Base-by-base conservation (phyloP, 805 yeast genomes). In the Zygotorulaspora florentina region DNA sequence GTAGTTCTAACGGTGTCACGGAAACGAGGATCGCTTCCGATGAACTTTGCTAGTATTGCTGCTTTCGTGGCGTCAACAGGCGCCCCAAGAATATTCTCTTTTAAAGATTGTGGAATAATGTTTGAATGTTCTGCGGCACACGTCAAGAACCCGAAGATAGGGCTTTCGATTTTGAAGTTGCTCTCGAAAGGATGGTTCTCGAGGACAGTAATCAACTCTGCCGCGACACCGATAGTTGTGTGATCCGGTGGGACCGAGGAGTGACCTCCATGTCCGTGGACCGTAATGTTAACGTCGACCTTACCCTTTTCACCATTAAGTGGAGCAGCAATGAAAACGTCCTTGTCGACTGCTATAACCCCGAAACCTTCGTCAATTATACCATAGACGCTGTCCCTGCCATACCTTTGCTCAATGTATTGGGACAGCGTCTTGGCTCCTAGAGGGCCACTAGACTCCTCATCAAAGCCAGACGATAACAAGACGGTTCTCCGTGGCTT, bases 181-280 rank as follows among this genome's bases (percentile, higher is more conserved):
- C 42, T 48, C 9, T 42, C 49, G 44, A 58, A 67, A 7, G 81
- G 83, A 49, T 77, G 74, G 10, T 64, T 61, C 61, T 88, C 96
- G 33, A 87, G 68, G 13, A 62, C 54, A 9, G 70, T 63, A 8
- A 82, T 70, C 45, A 86, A 68, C 46, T 83, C 80, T 2, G 87
- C 72, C 42, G 82, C 69, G 30, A 87, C 74, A 11, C 93, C 96
- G 65, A 87, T 85, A 2, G 85, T 75, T 3, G 95, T 85, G 58
- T 87, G 93, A 40, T 78, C 83, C 2, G 90, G 91, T 8, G 95
- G 93, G n/a, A 75, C 62, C 8, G 90, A 83, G 1, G 91, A 80
- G 59, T 85, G 95, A 8, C 95, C 95, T 31, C 95, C 95, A 11
- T 80, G 78, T 16, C 85, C 80, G 18, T 67, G 66, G 34, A 85